Percentiles rank a stretch among this genome's conserved stretches.
These are phyloP conservation scores for Cladosporium velox DNA, from an alignment of 2,329 filamentous ascomycete species.

Conservation along the genomic window DNA sequence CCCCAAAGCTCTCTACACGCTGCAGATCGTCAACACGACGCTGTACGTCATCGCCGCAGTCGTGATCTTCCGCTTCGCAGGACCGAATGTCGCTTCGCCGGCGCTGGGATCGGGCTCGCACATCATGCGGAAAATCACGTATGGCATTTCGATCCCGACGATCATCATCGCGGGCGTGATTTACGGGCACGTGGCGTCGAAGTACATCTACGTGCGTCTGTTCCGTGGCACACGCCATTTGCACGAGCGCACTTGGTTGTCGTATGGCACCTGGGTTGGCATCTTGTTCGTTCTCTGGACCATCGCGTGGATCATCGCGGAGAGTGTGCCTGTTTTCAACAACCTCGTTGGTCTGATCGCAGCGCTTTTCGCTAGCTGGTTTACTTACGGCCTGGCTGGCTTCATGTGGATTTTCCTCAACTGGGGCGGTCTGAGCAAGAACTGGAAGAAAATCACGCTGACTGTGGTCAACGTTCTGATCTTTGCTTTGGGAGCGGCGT, in stretches of 20 bases:
- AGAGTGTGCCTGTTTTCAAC: slow-evolving; percentile 71
- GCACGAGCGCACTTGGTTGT: slow-evolving; percentile 39
- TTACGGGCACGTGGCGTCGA: slow-evolving; percentile 65
- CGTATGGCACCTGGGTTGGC: slow-evolving; percentile 59
- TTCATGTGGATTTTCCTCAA: slow-evolving; percentile 46
- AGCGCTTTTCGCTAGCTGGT: slow-evolving; percentile 67
- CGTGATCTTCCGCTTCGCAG: slow-evolving; percentile 68
- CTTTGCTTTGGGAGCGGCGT: slow-evolving; percentile 34
- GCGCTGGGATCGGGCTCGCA: slow-evolving; percentile 63
- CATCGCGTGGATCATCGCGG: slow-evolving; percentile 68
- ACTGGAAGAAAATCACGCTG: slow-evolving; percentile 45
- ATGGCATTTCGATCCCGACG: slow-evolving; percentile 69
- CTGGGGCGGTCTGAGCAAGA: slow-evolving; percentile 44
- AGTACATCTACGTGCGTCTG: slow-evolving; percentile 66
- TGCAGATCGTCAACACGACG: slow-evolving; percentile 61
- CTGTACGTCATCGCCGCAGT: slow-evolving; percentile 66
- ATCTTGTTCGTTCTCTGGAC: slow-evolving; percentile 61
- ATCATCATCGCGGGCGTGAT: slow-evolving; percentile 71
- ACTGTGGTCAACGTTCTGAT: slow-evolving; percentile 47
- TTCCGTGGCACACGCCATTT: slow-evolving; percentile 60
- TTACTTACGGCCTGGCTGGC: slow-evolving; percentile 25
- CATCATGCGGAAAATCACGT: slow-evolving; percentile 63
- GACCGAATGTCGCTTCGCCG: slow-evolving; percentile 61
- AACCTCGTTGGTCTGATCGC: slow-evolving; percentile 63
- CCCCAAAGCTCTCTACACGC: slow-evolving; percentile 62